These are phyloP conservation scores for Colletotrichum higginsianum DNA, from an alignment of 2,329 filamentous ascomycete species.

Conservation along the genomic window DNA sequence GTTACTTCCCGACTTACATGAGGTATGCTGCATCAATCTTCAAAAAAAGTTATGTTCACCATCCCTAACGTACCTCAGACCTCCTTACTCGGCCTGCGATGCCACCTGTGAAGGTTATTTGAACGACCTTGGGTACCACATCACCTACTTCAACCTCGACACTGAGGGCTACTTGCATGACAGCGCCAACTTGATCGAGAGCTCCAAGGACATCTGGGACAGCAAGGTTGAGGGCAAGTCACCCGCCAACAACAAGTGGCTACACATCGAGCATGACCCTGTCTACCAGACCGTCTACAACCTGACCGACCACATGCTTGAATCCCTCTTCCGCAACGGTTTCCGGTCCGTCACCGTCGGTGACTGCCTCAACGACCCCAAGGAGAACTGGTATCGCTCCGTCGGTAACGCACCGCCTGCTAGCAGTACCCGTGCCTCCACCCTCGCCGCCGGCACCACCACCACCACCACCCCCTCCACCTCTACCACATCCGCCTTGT, in stretches of 20 bases:
- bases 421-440: conserved; percentile 9
- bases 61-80: conserved; percentile 43
- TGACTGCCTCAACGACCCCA: conserved; percentile 68
- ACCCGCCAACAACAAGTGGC: conserved; percentile 46
- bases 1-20: conserved; percentile 70
- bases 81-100: conserved; percentile 62
- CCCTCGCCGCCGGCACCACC: not conserved
- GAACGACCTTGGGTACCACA: conserved; percentile 53
- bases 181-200: conserved; percentile 50
- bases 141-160: conserved; percentile 55
- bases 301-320: conserved; percentile 55
- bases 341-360: conserved; percentile 63
- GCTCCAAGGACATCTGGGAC: conserved; percentile 56
- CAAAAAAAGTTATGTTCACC: not conserved
- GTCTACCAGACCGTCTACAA: conserved; percentile 57
- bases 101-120: conserved; percentile 37
- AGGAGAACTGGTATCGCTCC: conserved; percentile 68
- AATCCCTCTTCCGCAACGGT: conserved; percentile 56
- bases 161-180: conserved; percentile 54
- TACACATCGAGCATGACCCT: conserved; percentile 57
- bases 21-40: conserved; percentile 33
- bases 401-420: conserved; percentile 41
- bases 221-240: conserved; percentile 50
- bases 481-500: conserved; percentile 14
- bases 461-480: conserved; percentile 2